Evolutionary conservation across 1,139 yeast genomes (phyloP).

Genomic region (Suhomyces terraborum): DNA sequence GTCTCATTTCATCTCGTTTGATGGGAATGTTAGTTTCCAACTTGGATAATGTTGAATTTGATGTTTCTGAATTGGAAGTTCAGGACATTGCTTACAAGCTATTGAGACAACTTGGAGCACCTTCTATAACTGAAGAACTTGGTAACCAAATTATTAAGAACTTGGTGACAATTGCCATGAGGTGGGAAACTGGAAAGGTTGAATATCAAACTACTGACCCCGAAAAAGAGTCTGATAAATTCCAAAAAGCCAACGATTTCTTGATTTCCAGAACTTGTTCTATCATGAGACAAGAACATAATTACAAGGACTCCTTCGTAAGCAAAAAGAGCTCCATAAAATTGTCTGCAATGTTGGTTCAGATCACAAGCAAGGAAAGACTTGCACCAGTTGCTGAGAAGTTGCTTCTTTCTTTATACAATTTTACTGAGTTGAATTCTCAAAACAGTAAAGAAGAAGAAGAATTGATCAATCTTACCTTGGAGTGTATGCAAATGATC

Average conservation of each 20-base stretch:
- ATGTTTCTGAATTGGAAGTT: conserved; percentile 40
- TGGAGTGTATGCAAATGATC: conserved; percentile 69
- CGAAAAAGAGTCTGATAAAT: conserved; percentile 21
- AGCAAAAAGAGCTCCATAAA: conserved; percentile 72
- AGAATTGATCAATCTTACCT: conserved; percentile 60
- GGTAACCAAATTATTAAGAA: conserved; percentile 70
- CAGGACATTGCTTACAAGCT: conserved; percentile 69
- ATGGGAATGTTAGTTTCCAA: conserved; percentile 53
- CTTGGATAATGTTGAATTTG: conserved; percentile 36
- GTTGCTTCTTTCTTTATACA: conserved; percentile 62
- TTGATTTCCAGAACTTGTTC: conserved; percentile 61
- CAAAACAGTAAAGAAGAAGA: conserved; percentile 40
- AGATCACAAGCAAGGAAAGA: conserved; percentile 43
- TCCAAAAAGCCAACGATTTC: conserved; percentile 58
- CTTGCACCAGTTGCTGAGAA: conserved; percentile 44
- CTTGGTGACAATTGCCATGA: conserved; percentile 59
- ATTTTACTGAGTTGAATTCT: conserved; percentile 49
- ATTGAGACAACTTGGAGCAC: conserved; percentile 81
- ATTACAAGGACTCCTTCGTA: conserved; percentile 49
- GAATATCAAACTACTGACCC: conserved; percentile 31
- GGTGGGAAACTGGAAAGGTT: conserved; percentile 57
- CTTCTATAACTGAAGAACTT: conserved; percentile 63
- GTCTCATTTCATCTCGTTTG: conserved; percentile 68
- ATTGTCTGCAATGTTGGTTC: conserved; percentile 57
- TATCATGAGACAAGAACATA: conserved; percentile 64